Percentiles rank a stretch among this genome's conserved stretches.
Evolutionary conservation across 495 filamentous ascomycete genomes (phyloP).

Genomic region (Coniosporium apollinis): DNA sequence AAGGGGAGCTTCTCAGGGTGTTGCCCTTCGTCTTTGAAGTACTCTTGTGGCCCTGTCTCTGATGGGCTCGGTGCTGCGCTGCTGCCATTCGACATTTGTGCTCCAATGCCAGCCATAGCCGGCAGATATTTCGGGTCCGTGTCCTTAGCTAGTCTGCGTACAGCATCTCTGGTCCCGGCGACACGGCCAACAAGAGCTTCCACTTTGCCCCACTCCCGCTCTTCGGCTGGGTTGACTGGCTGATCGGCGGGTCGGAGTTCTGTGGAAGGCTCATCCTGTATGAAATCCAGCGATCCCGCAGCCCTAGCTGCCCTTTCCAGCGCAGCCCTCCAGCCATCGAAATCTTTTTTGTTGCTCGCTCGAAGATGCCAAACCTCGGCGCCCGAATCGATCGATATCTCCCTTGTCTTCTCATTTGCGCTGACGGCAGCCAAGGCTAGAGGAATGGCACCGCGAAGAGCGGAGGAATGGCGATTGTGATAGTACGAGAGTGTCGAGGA

Average conservation of each 20-base stretch:
- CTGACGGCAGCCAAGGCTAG: conserved; percentile 79
- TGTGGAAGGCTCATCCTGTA: too few relatives aligned
- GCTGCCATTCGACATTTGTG: conserved; percentile 9
- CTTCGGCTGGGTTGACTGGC: conserved; percentile 40
- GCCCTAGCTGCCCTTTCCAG: conserved; percentile 54
- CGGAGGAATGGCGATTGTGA: conserved; percentile 77
- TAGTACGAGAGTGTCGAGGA: conserved; percentile 91
- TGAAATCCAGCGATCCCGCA: too few relatives aligned
- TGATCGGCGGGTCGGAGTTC: too few relatives aligned
- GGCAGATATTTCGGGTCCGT: conserved; percentile 46
- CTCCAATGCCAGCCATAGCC: conserved; percentile 12
- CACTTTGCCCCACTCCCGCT: conserved; percentile 70
- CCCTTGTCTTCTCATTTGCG: conserved; percentile 66
- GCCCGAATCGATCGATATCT: conserved; percentile 93
- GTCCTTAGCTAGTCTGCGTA: conserved; percentile 68
- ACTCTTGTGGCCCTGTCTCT: conserved; percentile 20
- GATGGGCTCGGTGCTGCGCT: conserved; percentile 20
- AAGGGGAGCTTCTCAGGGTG: conserved; percentile 39
- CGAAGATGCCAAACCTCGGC: conserved; percentile 96
- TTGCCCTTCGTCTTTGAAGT: conserved; percentile 20
- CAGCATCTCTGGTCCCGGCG: conserved; percentile 73
- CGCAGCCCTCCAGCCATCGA: conserved; percentile 69
- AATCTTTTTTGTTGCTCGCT: conserved; percentile 65
- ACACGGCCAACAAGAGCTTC: conserved; percentile 69
- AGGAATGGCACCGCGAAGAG: conserved; percentile 80